phyloP scores from a whole-genome alignment of 169 alveolate genomes.

The Cystoisospora suis region DNA sequence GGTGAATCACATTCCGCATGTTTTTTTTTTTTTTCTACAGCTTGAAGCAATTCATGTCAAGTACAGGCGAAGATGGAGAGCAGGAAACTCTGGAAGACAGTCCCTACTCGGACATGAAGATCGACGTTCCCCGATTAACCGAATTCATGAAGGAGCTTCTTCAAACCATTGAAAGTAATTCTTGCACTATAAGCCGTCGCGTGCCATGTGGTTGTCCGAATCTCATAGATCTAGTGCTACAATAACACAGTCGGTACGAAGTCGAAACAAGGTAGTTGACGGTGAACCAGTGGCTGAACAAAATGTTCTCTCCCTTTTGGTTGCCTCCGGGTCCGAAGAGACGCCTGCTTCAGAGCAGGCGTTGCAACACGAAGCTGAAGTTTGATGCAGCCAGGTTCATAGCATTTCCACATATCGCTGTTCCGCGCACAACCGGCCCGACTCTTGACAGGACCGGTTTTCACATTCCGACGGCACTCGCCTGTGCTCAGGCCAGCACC shows the following conservation, averaged over 20 bases:
- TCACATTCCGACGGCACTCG: too few relatives aligned
- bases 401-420: too few relatives aligned
- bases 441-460: too few relatives aligned
- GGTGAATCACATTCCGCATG: not conserved
- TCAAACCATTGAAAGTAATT: conserved; percentile 10
- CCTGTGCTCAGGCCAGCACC: too few relatives aligned
- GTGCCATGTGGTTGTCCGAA: too few relatives aligned
- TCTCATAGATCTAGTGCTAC: too few relatives aligned
- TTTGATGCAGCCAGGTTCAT: too few relatives aligned
- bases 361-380: too few relatives aligned
- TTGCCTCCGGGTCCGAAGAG: conserved; percentile 24
- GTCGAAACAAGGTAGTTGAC: conserved; percentile 44
- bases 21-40: not conserved
- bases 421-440: too few relatives aligned
- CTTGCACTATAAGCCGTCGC: not conserved
- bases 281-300: conserved; percentile 55
- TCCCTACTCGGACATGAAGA: conserved; percentile 27
- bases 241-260: not conserved
- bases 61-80: conserved; percentile 33
- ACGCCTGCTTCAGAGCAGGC: too few relatives aligned
- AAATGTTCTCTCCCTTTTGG: not conserved
- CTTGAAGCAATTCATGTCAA: conserved; percentile 48
- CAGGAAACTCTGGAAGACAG: conserved; percentile 23
- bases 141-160: conserved; percentile 32
- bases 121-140: conserved; percentile 50